Evolutionary conservation across 192 early-diverging fungal species (phyloP), one percentile per base, ranked within the genome.

Genomic region (Linnemannia hyalina): DNA sequence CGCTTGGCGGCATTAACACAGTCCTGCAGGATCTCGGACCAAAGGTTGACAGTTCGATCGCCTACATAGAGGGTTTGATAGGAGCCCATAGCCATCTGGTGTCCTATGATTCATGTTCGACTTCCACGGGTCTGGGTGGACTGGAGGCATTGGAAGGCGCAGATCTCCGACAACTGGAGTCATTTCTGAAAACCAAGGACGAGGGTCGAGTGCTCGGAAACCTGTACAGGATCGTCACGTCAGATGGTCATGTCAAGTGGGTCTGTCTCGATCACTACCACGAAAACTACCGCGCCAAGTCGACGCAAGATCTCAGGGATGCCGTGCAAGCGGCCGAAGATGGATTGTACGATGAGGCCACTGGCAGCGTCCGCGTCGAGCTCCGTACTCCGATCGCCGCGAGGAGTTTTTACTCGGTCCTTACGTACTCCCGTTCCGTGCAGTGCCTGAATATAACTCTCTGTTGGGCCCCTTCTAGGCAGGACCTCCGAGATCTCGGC

Each of bases 171-270:
- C 38, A 38, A 4, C 38, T 38, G 38, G 38, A 38, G 38, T 38
- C 38, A 4, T 55, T 55, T n/a, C 54, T 55, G 0, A 55, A 55
- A 4, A 8, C 20, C 4, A 55, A 7, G 3, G 54, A 55, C 22
- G 1, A n/a, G n/a, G 23, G 23, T 1, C 20, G 23, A 8, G 54
- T 55, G 54, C 54, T 55, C 4, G 54, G 54, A 7, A 55, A 55
- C 7, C 23, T 55, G 23, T 55, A 55, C 23, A 55, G 18, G 57
- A 41, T 40, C 6, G 44, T 75, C 35, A 81, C 80, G 8, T 3
- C 10, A 0, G 73, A 74, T 38, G 80, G 80, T 15, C 72, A 81
- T 26, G 73, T 81, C 73, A 81, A 81, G n/a, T 81, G 80, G 80
- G 80, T 81, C 3, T 81, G 80, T 35, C 22, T 75, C 2, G 73